Percentiles rank a stretch among this genome's conserved stretches.
Evolutionary conservation across 495 filamentous ascomycete genomes (phyloP).

Genomic region (Elaphomyces granulatus): DNA sequence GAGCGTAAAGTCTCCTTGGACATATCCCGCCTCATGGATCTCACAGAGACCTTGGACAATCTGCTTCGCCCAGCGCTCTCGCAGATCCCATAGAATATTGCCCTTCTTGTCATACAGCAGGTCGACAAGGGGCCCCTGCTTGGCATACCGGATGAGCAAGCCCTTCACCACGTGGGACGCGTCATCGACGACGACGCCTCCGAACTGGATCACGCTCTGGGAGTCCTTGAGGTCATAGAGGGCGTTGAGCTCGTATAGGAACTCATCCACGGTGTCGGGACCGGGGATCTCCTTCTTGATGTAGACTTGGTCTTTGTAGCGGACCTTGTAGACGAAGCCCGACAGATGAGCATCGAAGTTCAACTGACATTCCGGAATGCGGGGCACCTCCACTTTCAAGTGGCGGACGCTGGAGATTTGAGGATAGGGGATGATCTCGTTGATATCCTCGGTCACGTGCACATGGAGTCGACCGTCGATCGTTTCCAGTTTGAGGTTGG

Average conservation of each 20-base stretch:
- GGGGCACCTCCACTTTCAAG: conserved; percentile 47
- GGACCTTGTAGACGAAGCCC: conserved; percentile 94
- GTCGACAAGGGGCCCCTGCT: conserved; percentile 81
- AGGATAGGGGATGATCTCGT: conserved; percentile 88
- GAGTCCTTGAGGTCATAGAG: conserved; percentile 61
- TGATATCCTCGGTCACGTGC: conserved; percentile 94
- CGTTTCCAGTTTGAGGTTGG: conserved; percentile 90
- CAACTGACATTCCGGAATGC: conserved; percentile 58
- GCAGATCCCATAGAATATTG: conserved; percentile 51
- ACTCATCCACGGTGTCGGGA: conserved; percentile 91
- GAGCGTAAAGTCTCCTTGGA: conserved; percentile 93
- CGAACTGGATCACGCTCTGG: conserved; percentile 70
- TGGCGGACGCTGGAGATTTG: conserved; percentile 60
- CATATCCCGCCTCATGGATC: conserved; percentile 92
- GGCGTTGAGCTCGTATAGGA: conserved; percentile 95
- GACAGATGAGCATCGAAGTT: conserved; percentile 87
- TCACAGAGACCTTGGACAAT: conserved; percentile 83
- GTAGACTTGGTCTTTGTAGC: conserved; percentile 46
- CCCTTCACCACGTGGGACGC: conserved; percentile 64
- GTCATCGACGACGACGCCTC: conserved; percentile 81
- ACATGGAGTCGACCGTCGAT: conserved; percentile 82
- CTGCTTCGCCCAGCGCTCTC: conserved; percentile 85
- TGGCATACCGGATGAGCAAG: conserved; percentile 77
- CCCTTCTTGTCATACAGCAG: conserved; percentile 65
- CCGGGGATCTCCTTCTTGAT: conserved; percentile 99